Conservation (phyloP, 202 grass and related monocot species). For the Panicum virgatum region DNA sequence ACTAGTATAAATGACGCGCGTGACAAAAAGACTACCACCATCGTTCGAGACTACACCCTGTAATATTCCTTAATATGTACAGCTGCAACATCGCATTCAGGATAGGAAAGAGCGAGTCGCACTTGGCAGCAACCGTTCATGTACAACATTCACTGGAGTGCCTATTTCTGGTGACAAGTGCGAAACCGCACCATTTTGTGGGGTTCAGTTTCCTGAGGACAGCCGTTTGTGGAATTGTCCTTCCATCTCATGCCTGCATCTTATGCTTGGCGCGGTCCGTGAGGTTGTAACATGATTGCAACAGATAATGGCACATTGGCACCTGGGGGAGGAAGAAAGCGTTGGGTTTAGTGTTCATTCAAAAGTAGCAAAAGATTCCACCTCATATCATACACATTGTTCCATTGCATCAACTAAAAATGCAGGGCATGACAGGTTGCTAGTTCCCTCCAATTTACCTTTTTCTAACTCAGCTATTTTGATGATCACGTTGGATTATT, state of each 20-base stretch:
- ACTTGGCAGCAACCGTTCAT: not conserved
- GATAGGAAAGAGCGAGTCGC: not conserved
- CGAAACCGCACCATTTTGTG: not conserved
- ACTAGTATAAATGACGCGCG: not conserved
- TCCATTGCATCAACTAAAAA: not conserved
- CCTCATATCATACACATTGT: not conserved
- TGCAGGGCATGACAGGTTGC: not conserved
- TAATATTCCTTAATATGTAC: not conserved
- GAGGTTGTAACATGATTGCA: not conserved
- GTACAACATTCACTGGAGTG: conserved; percentile 8
- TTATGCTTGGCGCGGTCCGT: not conserved
- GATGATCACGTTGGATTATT: not conserved
- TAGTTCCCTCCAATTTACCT: not conserved
- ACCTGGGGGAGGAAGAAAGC: conserved; percentile 9
- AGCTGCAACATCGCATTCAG: not conserved
- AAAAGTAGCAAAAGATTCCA: not conserved
- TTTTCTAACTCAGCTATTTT: not conserved
- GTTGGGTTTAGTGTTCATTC: not conserved
- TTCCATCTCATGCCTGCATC: conserved; percentile 15
- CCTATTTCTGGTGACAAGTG: not conserved
- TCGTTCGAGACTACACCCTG: too few relatives aligned
- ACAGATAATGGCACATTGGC: not conserved
- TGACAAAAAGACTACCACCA: not conserved
- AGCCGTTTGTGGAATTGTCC: not conserved
- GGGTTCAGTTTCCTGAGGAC: not conserved